Base-by-base conservation (phyloP, 2,329 filamentous ascomycete genomes). In the Saccharata proteae region DNA sequence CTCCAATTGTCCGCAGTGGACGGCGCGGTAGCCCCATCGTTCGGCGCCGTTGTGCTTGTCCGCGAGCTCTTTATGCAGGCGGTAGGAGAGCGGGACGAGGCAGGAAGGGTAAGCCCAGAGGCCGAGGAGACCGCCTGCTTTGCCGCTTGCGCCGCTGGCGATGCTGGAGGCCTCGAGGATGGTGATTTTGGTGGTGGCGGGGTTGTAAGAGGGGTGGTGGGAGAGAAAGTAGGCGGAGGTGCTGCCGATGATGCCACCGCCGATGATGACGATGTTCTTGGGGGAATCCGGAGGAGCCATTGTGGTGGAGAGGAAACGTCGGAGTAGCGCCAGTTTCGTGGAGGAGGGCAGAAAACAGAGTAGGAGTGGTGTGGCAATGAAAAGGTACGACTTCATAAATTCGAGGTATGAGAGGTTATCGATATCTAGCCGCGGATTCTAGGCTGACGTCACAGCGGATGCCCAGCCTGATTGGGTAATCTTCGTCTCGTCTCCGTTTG, bases 171-270 rank as follows among this genome's bases (percentile, higher is more conserved):
- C 85, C 63, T 98, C 90, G 33, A 96, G 67, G 17, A 98, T 65
- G 1, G 81, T 93, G 46, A 96, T 78, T 32, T 67, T 77, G 53
- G 93, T 82, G 32, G 72, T 70, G 14, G 69, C 58, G 24, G 77
- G 74, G 52, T 90, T 69, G 61, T 81, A 96, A 17, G 71, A 75
- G 16, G 82, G 76, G 53, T 96, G 86, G 40, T 82, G 77, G 2
- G 85, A 90, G 25, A 96, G 65, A 50, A 77, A 96, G 57, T 96
- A 96, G 36, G 88, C 86, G 4, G 82, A 85, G 29, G 83, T 90
- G 53, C 76, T 80, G 48, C 90, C 90, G 46, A 96, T 93, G 40
- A 96, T 85, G 45, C 88, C 88, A 43, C 85, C 88, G 22, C 35
- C 35, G 19, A 37, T 34, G 18, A 37, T 33, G 28, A 38, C 32